Evolutionary conservation across 768 basidiomycete species (phyloP), one percentile per base, ranked within the genome.

Genomic region (Naganishia friedmannii): DNA sequence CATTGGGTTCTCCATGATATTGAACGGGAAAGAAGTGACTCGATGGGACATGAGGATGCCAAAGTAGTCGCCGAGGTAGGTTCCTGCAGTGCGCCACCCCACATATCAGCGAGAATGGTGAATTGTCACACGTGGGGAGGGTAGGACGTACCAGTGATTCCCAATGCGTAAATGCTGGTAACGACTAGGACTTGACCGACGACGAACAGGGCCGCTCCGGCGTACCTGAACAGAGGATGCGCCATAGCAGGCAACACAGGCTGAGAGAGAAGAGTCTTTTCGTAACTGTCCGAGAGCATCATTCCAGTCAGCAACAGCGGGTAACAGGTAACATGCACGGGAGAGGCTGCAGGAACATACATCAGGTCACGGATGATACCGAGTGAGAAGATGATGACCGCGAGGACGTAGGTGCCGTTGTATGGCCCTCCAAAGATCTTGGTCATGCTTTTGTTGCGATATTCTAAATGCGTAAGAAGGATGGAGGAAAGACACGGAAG

Each of bases 1-100:
- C 95, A 99, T 99, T 0, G 95, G 95, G 80, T 96, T 89, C 23
- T 87, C 85, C 51, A 94, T 84, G 56, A 96, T 86, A 78, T 95
- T 95, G 85, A 97, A 99, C 0, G 95, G 95, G 84, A 99, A 99
- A 26, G 90, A 89, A 76, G 93, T 89, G n/a, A 97, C 93, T 65
- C 91, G 85, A 71, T 88, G 85, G 76, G 92, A 88, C 92, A 84
- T 84, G 32, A 84, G 77, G 56, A 84, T 84, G 39, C 84, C 84
- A 73, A 83, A 84, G 75, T 83, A 82, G 72, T 83, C 82, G n/a
- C 83, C 81, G 51, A 83, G 77, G 84, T 93, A 96, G 1, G 93
- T 96, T 45, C 94, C 78, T 78, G 66, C 26, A n/a, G 9, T 3
- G 19, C 28, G 53, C 34, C 8, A 34, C 51, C 1, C 54, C 26